Base-by-base conservation (phyloP, 2,329 filamentous ascomycete genomes). In the Pleomassaria siparia region DNA sequence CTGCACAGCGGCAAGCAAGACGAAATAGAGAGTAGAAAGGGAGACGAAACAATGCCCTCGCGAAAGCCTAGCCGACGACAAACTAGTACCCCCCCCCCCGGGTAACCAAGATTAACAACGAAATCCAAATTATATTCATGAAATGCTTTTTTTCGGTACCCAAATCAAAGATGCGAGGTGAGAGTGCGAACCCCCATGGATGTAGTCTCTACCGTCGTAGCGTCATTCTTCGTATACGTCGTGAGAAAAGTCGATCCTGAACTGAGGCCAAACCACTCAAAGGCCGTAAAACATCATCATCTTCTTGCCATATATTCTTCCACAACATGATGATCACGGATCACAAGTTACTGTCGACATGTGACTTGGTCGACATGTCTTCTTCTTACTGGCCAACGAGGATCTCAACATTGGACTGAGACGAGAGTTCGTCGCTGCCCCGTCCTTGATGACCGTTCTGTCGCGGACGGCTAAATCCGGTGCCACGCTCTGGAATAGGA, bases 391-490 rank as follows among this genome's bases (percentile, higher is more conserved):
- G 82, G 74, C 84, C 82, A 60, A 84, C 82, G 60, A 84, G 82
- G 64, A 85, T 83, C 66, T 84, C 81, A 54, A 83, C 78, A 48
- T 79, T 78, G 52, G 80, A 81, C 60, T 78, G 80, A 55, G 80
- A 76, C 46, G 81, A 81, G 49, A 85, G 72, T 66, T 86, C 83
- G 59, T 86, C 83, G 66, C 82, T 85, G 60, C 80, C 80, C 56
- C 82, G 80, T 47, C 77, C 70, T 59, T 81, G 78, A 65, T 85
- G 82, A 60, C 82, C 82, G 61, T 84, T 85, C 60, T 80, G 81
- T 59, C 82, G 75, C 51, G 76, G 64, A 44, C 76, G 72, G 43
- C 75, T 73, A 71, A 77, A 86, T 71, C 73, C 82, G 63, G 80
- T 72, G 43, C 80, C 80, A 54, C 81, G 80, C 60, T 84, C 83